Conservation (phyloP, 768 basidiomycete genomes). For the Calocybe cyanea region DNA sequence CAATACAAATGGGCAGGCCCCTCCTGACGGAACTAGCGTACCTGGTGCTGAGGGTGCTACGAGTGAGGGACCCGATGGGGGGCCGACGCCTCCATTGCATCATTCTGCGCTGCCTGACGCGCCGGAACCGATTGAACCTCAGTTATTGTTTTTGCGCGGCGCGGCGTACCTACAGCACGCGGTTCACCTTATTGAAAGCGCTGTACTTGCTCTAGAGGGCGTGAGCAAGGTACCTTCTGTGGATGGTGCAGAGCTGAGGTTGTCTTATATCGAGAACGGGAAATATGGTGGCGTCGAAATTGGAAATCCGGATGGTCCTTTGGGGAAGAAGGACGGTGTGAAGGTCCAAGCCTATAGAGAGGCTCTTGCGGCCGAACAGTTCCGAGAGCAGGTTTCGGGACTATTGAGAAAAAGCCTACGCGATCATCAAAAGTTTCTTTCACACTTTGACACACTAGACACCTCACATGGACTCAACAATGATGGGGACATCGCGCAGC, state of each 20-base stretch:
- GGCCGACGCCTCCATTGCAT: slow-evolving; percentile 48
- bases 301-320: slow-evolving; percentile 75
- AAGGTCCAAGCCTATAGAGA: slow-evolving; percentile 65
- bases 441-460: slow-evolving; percentile 79
- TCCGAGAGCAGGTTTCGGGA: slow-evolving; percentile 56
- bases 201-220: slow-evolving; percentile 67
- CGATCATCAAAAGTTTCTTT: slow-evolving; percentile 81
- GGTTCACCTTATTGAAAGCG: slow-evolving; percentile 67
- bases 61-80: slow-evolving; percentile 49
- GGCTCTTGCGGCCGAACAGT: slow-evolving; percentile 48
- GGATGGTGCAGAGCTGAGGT: slow-evolving; percentile 72
- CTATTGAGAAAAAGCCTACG: slow-evolving; percentile 73
- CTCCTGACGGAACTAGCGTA: slow-evolving; percentile 61
- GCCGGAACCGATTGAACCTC: slow-evolving; percentile 84
- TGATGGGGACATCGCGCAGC: slow-evolving; percentile 44
- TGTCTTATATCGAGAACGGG: slow-evolving; percentile 73
- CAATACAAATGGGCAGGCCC: slow-evolving; percentile 59
- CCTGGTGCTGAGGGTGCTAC: slow-evolving; percentile 34
- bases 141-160: slow-evolving; percentile 79
- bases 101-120: slow-evolving; percentile 73
- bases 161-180: slow-evolving; percentile 82
- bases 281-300: slow-evolving; percentile 83
- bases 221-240: slow-evolving; percentile 53
- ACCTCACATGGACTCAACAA: slow-evolving; percentile 26
- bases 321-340: slow-evolving; percentile 53